Base-by-base conservation (phyloP, 1,139 yeast species). In the Pneumocystis oryctolagi region DNA sequence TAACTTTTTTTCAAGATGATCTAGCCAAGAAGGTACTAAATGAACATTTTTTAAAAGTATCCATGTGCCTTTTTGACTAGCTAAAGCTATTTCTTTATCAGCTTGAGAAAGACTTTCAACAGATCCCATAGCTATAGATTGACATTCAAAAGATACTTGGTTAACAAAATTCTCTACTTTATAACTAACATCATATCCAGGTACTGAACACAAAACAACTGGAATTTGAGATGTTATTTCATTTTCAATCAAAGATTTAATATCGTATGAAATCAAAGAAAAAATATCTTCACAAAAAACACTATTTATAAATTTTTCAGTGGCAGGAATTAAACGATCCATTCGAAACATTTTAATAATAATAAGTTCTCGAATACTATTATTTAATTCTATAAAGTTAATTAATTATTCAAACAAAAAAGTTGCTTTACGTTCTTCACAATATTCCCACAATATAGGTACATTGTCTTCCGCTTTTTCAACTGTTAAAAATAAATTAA, bases 21-120 rank as follows among this genome's bases (percentile, higher is more conserved):
- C 80, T 53, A 87, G 73, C 89, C 95, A 86, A 5, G 72, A 72
- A 9, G 59, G 8, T 0, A 95, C 81, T 78, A 85, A 79, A 67
- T 89, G 96, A 16, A 87, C 78, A 69, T 89, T 89, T 71, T 89
- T 95, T 59, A 89, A 73, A 47, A 89, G 69, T 0, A 89, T 72
- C 96, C 96, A 89, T 1, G 73, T 69, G 0, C 87, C 88, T 3
- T 71, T 72, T 32, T 72, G 73, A 0, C 79, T 70, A 0, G 82
- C 81, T 12, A 70, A 71, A 1, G 73, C 72, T n/a, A 89, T 73
- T 25, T 82, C 82, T 60, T 75, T 74, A 56, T 79, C 81, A 0
- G 90, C 94, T 59, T 76, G 74, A 9, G 75, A 79, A 5, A 78
- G 73, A 18, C 89, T 85, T 72, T 89, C 96, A 39, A 73, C 73